Evolutionary conservation across 441 rosid species (phyloP), one percentile per base, ranked within the genome.

Genomic region (Theobroma grandiflorum): DNA sequence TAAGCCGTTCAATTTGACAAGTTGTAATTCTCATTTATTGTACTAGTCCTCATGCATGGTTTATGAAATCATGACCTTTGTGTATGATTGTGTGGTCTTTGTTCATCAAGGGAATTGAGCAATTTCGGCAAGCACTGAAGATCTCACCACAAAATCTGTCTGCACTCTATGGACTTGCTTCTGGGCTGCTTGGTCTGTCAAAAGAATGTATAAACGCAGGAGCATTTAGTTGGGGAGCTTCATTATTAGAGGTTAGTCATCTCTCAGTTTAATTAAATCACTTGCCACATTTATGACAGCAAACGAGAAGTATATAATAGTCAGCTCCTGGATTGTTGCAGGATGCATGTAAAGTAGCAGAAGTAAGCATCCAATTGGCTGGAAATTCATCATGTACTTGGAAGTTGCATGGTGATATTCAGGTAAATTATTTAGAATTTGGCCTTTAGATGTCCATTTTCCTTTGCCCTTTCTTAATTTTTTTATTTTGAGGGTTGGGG

Each of bases 341-440:
- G 99, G 97, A 95, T 75, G 98, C 98, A 53, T 62, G 87, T 73
- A 84, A 89, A 91, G 86, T 92, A 65, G 88, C 90, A 47, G 82
- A 84, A 76, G 78, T 71, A 47, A 89, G 87, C 81, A 81, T 91
- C 79, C 83, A 68, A 33, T 84, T 85, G 75, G 90, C 91, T 84
- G 91, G 93, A 83, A 92, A 91, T 84, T 76, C 87, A 84, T 93
- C 97, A 35, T 91, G 89, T 82, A 78, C 87, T 77, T 97, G 99
- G 99, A 97, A 97, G 90, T 85, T 95, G 90, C 89, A 80, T 78
- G 99, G 95, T 79, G 98, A 95, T 87, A 90, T 95, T 87, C 92
- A 90, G 95, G 98, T 95, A 80, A 79, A 26, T 43, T 53, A 43
- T 65, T 61, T 26, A 68, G 8, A 33, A 15, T 64, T 73, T 65